Evolutionary conservation across 129 eudicot species (phyloP).

Genomic region (Cynara cardunculus): DNA sequence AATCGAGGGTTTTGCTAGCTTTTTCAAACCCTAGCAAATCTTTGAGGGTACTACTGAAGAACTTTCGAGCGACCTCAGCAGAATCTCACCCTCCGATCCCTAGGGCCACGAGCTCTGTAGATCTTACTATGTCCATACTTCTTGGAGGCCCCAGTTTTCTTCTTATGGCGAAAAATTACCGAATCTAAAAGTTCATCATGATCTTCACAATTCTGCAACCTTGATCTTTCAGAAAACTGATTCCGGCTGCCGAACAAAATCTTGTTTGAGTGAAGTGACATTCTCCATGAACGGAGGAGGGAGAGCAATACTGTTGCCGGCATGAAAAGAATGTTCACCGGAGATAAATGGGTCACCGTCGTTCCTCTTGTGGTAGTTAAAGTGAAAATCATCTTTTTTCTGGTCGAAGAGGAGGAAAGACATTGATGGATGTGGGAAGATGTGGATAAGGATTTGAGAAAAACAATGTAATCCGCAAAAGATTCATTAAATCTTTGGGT

Average conservation of each 20-base stretch:
- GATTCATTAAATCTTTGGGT: background rate
- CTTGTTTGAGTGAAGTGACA: background rate
- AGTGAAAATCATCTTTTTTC: background rate
- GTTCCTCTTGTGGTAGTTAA: background rate
- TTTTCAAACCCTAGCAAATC: constrained; percentile 41
- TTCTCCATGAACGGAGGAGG: background rate
- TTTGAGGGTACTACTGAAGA: constrained; percentile 30
- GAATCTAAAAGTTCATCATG: constrained; percentile 16
- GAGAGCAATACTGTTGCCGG: too few species aligned
- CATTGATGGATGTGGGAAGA: background rate
- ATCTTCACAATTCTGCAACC: constrained; percentile 9
- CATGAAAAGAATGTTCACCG: background rate
- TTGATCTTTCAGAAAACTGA: background rate
- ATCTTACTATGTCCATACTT: constrained; percentile 64
- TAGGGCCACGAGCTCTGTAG: constrained; percentile 54
- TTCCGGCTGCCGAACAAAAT: constrained; percentile 8
- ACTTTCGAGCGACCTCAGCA: constrained; percentile 29
- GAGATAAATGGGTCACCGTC: background rate
- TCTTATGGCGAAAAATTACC: constrained; percentile 6
- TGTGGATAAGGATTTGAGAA: background rate
- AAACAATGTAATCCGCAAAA: background rate
- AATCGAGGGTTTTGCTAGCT: constrained; percentile 41
- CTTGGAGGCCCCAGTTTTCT: constrained; percentile 10
- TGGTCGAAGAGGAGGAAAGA: background rate
- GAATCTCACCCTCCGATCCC: constrained; percentile 76